Evolutionary conservation across 805 yeast genomes (phyloP).

Genomic region (Debaryomyces maramus): DNA sequence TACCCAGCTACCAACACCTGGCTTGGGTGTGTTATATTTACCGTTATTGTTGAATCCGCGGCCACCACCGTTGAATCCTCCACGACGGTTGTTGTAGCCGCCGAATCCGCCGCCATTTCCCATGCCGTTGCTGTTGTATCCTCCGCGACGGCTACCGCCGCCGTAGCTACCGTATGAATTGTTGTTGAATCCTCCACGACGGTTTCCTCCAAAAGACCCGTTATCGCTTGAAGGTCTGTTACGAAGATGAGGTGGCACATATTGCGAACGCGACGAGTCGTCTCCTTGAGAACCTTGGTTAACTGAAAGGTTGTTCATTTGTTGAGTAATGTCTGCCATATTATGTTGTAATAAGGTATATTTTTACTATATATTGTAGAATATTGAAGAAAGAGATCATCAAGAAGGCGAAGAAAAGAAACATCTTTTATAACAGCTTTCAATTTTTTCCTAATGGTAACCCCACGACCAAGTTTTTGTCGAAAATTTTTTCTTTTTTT

Average conservation of each 20-base stretch:
- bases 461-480: neutral
- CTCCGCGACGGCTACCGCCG: conserved; percentile 19
- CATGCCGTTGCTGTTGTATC: conserved; percentile 4
- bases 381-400: neutral
- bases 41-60: conserved; percentile 29
- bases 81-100: conserved; percentile 26
- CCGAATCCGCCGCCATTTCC: conserved; percentile 23
- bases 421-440: conserved; percentile 4
- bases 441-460: neutral
- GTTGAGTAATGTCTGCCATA: conserved; percentile 61
- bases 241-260: conserved; percentile 59
- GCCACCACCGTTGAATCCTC: conserved; percentile 29
- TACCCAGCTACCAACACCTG: conserved; percentile 77
- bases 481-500: conserved; percentile 1
- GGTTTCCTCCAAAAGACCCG: conserved; percentile 15
- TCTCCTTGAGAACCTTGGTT: conserved; percentile 29
- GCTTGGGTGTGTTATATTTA: conserved; percentile 31
- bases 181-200: conserved; percentile 27
- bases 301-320: conserved; percentile 57
- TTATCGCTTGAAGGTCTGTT: conserved; percentile 23
- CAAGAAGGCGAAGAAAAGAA: conserved; percentile 5
- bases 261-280: conserved; percentile 30
- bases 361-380: neutral
- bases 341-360: conserved; percentile 18
- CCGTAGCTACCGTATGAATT: conserved; percentile 25